Percentiles rank a stretch among this genome's conserved stretches.
Conservation (phyloP, 179 eudicot genomes). For the Silene noctiflora region DNA sequence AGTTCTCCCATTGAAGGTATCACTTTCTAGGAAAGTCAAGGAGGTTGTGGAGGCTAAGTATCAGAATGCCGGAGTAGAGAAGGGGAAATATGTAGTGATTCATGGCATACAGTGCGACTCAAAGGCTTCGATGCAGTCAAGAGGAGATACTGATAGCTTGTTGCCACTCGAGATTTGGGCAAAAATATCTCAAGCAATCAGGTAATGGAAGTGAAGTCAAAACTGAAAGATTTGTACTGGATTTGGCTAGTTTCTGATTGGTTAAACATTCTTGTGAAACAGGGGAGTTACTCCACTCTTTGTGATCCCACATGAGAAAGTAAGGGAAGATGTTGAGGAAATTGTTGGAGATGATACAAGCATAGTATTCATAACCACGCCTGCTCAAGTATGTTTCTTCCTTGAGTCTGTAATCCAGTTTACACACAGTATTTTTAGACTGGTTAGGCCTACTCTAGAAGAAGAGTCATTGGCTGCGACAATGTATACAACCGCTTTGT, state of each 20-base stretch:
- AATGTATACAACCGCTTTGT: not conserved
- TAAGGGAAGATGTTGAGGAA: conserved; percentile 79
- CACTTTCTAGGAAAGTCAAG: conserved; percentile 66
- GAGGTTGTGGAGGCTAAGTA: conserved; percentile 70
- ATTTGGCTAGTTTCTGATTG: conserved; percentile 4
- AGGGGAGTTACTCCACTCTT: conserved; percentile 67
- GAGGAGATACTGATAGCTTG: conserved; percentile 84
- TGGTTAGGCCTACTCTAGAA: no score
- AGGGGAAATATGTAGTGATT: conserved; percentile 76
- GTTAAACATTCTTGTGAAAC: conserved; percentile 21
- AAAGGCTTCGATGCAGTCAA: conserved; percentile 85
- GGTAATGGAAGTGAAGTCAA: conserved; percentile 32
- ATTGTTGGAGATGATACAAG: conserved; percentile 61
- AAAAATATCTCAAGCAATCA: conserved; percentile 48
- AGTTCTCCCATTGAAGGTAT: conserved; percentile 66
- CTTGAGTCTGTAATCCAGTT: not conserved
- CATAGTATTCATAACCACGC: conserved; percentile 80
- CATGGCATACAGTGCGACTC: conserved; percentile 81
- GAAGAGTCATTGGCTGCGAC: no score
- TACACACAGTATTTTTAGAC: no score
- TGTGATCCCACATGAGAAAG: conserved; percentile 92
- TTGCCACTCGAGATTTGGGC: conserved; percentile 76
- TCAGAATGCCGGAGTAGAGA: conserved; percentile 59
- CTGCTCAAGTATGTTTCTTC: conserved; percentile 59
- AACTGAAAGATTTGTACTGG: not conserved